Conservation (phyloP, 2,329 filamentous ascomycete genomes). For the Phoma herbarum region DNA sequence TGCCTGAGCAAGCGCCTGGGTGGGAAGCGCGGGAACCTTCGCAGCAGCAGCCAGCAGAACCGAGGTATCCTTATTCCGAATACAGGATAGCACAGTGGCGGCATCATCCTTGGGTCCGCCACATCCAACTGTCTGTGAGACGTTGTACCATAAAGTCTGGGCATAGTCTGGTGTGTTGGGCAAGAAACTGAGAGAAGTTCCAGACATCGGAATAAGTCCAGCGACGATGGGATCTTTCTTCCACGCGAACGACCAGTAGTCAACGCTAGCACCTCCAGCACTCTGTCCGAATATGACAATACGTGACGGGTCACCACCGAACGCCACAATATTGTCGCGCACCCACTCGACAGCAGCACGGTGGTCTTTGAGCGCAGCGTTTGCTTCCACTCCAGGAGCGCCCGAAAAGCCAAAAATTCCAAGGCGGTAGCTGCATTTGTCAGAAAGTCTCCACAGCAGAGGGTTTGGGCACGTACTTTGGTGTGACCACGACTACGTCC, state of each 20-base stretch:
- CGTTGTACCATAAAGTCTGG: conserved; percentile 47
- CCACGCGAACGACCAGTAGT: conserved; percentile 61
- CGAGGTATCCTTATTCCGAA: conserved; percentile 41
- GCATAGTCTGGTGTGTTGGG: conserved; percentile 38
- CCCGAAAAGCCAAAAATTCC: conserved; percentile 54
- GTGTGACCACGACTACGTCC: conserved; percentile 44
- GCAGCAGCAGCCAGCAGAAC: conserved; percentile 38
- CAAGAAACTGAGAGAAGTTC: conserved; percentile 51
- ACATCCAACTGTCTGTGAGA: conserved; percentile 52
- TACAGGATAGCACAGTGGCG: conserved; percentile 47
- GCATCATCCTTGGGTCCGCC: conserved; percentile 34
- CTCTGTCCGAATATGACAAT: conserved; percentile 54
- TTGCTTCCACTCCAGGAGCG: conserved; percentile 46
- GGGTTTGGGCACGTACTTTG: conserved; percentile 26
- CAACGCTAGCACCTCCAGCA: conserved; percentile 53
- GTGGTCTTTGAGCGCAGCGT: conserved; percentile 48
- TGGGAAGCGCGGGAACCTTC: conserved; percentile 38
- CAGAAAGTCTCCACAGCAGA: background rate
- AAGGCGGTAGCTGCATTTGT: conserved; percentile 43
- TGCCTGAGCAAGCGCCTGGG: conserved; percentile 33
- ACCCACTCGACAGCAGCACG: conserved; percentile 51
- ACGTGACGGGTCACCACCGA: conserved; percentile 52
- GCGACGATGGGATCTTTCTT: conserved; percentile 59
- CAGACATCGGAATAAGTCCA: conserved; percentile 59
- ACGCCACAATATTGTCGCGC: conserved; percentile 51